Percentiles rank a stretch among this genome's conserved stretches.
These are phyloP conservation scores for Saccharomycopsis vini DNA, from an alignment of 805 yeast genomes.

Conservation along the genomic window DNA sequence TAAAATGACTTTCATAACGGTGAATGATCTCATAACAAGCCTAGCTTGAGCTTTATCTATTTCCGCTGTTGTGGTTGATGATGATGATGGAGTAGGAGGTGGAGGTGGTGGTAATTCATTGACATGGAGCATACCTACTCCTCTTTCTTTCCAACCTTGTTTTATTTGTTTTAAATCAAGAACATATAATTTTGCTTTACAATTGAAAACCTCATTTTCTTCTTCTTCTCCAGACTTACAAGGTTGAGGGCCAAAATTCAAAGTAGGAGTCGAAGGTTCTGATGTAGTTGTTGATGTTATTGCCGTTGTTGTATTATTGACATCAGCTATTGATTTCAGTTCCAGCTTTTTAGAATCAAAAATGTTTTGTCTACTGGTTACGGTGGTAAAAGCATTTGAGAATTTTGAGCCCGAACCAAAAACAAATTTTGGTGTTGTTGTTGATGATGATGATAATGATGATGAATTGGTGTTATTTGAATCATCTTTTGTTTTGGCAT, in stretches of 20 bases:
- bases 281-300: constrained; percentile 19
- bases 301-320: neutral
- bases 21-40: constrained; percentile 85
- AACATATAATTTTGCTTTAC: constrained; percentile 72
- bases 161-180: constrained; percentile 55
- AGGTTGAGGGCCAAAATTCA: constrained; percentile 55
- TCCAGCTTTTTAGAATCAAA: constrained; percentile 35
- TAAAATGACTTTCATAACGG: constrained; percentile 71
- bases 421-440: constrained; percentile 3
- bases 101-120: constrained; percentile 39
- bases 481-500: neutral
- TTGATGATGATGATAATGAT: constrained; percentile 8
- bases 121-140: constrained; percentile 79
- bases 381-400: constrained; percentile 46
- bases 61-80: too few species aligned
- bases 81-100: too few species aligned
- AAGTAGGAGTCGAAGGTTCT: too few species aligned
- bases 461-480: constrained; percentile 15
- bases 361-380: constrained; percentile 46
- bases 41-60: constrained; percentile 36
- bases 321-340: neutral
- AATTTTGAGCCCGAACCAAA: constrained; percentile 42
- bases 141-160: constrained; percentile 94
- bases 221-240: constrained; percentile 83
- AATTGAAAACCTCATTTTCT: constrained; percentile 58